These are phyloP conservation scores for Phaeosphaeriaceae sp. DNA, from an alignment of 2,329 filamentous ascomycete species.

Conservation along the genomic window DNA sequence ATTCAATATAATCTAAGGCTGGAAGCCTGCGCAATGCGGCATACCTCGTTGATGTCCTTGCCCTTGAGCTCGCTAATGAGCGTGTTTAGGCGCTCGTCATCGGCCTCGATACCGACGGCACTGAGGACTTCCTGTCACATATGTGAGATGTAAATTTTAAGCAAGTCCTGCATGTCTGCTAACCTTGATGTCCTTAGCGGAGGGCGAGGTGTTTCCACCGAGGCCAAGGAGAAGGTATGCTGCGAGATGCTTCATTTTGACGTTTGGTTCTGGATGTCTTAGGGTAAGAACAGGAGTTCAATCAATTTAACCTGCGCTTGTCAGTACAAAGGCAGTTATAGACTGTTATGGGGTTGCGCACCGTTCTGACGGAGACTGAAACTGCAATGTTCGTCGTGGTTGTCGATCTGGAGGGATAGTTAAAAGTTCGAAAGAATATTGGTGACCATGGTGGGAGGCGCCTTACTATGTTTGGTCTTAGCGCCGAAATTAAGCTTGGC, in stretches of 20 bases:
- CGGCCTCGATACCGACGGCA: constrained; percentile 94
- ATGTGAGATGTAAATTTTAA: constrained; percentile 10
- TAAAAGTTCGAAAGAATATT: constrained; percentile 35
- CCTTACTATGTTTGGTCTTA: constrained; percentile 1
- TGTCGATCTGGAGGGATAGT: constrained; percentile 25
- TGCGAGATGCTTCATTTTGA: constrained; percentile 99
- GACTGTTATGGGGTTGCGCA: constrained; percentile 47
- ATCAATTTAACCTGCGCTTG: constrained; percentile 73
- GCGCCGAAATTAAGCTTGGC: neutral
- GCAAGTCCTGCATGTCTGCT: neutral
- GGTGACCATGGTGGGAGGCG: constrained; percentile 18
- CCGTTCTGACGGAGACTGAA: constrained; percentile 99
- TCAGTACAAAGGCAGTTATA: constrained; percentile 21
- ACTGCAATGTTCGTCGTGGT: constrained; percentile 78
- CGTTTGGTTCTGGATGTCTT: constrained; percentile 31
- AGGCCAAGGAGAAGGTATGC: constrained; percentile 97
- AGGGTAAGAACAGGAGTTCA: constrained; percentile 80
- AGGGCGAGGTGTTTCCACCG: constrained; percentile 89
- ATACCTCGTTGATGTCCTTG: constrained; percentile 92
- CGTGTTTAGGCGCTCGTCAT: constrained; percentile 79
- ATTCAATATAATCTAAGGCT: constrained; percentile 11
- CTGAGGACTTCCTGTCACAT: constrained; percentile 78
- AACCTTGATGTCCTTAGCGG: constrained; percentile 74
- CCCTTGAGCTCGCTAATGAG: constrained; percentile 89
- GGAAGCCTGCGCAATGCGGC: constrained; percentile 31